A percentile compares a stretch with the other conserved stretches of the same genome.
These are phyloP conservation scores for Tetrapisispora nanseiensis DNA, from an alignment of 805 yeast species.

Conservation along the genomic window DNA sequence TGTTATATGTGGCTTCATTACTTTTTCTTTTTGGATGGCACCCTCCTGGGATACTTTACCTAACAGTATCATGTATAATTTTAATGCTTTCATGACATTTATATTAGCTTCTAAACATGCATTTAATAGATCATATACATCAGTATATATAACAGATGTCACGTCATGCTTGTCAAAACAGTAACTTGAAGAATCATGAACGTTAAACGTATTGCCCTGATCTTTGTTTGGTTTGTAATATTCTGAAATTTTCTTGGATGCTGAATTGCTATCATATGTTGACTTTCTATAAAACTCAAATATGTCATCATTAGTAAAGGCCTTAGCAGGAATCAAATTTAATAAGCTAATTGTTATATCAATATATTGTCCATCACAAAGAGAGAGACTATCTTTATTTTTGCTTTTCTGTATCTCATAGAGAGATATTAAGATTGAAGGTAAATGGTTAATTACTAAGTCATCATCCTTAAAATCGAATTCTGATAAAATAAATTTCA, in stretches of 20 bases:
- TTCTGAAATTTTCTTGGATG: neutral
- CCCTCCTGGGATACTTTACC: conserved; percentile 29
- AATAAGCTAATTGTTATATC: neutral
- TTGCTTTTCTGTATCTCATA: conserved; percentile 21
- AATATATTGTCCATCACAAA: neutral
- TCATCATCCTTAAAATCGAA: conserved; percentile 71
- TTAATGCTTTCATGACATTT: conserved; percentile 27
- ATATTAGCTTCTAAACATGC: conserved; percentile 14
- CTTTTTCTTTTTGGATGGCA: too few relatives aligned
- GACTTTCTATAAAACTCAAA: neutral
- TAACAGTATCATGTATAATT: conserved; percentile 30
- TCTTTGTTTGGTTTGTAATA: neutral
- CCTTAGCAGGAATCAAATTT: neutral
- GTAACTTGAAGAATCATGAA: neutral
- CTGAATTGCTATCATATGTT: neutral
- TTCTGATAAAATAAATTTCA: conserved; percentile 48
- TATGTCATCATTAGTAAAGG: neutral
- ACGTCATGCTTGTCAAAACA: conserved; percentile 26
- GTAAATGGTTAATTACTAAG: conserved; percentile 74
- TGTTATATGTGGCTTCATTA: neutral
- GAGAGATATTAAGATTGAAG: conserved; percentile 50
- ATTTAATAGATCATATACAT: conserved; percentile 22
- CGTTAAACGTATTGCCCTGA: too few relatives aligned
- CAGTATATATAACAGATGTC: conserved; percentile 32
- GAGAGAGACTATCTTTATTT: conserved; percentile 8